A percentile compares a stretch with the other conserved stretches of the same genome.
Conservation (phyloP, 306 rosid species). For the Lagenaria siceraria region DNA sequence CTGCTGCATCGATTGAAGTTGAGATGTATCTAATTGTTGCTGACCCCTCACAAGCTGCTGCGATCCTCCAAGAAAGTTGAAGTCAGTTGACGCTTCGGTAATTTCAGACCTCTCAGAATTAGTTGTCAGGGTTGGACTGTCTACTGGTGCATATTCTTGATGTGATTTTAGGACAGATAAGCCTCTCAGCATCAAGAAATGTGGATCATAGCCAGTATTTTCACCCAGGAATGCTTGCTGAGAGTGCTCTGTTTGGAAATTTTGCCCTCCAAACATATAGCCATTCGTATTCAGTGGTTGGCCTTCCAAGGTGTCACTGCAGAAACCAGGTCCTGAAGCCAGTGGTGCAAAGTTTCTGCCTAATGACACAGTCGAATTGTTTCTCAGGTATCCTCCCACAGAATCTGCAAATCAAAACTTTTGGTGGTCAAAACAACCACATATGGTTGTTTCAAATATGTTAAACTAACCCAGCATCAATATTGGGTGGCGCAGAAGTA, state of each 20-base stretch:
- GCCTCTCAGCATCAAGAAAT: conserved; percentile 19
- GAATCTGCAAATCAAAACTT: conserved; percentile 20
- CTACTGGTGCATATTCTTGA: conserved; percentile 43
- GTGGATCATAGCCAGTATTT: conserved; percentile 19
- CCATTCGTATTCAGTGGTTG: conserved; percentile 22
- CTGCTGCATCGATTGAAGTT: conserved; percentile 38
- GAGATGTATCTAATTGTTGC: conserved; percentile 21
- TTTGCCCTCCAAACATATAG: conserved; percentile 29
- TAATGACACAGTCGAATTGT: conserved; percentile 10
- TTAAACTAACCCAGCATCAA: neutral
- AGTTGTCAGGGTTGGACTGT: conserved; percentile 48
- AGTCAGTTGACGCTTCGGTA: conserved; percentile 42
- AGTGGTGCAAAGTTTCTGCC: conserved; percentile 17
- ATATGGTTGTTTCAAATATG: neutral
- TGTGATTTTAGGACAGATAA: conserved; percentile 19
- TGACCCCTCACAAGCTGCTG: conserved; percentile 31
- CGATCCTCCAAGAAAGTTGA: conserved; percentile 27
- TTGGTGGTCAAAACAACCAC: conserved; percentile 1
- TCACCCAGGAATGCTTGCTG: conserved; percentile 21
- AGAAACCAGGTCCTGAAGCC: conserved; percentile 20
- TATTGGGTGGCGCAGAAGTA: neutral
- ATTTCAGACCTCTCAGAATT: conserved; percentile 50
- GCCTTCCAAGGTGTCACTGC: conserved; percentile 6
- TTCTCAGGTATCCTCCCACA: conserved; percentile 14
- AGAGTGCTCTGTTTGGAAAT: conserved; percentile 21